Evolutionary conservation across 2,329 filamentous ascomycete species (phyloP), one percentile per base, ranked within the genome.

Genomic region (Aspergillus sp.): DNA sequence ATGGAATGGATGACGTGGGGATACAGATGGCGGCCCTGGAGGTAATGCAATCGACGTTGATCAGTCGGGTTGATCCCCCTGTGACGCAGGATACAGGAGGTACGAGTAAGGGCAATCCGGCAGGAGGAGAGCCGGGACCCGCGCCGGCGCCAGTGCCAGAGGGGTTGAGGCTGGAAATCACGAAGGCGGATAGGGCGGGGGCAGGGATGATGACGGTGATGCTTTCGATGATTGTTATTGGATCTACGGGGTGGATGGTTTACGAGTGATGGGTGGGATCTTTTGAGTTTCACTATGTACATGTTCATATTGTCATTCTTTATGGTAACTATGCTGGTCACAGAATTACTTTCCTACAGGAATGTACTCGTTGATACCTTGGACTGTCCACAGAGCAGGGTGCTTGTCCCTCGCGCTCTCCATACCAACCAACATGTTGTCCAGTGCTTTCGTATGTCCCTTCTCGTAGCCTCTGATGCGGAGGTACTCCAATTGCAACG

Each of bases 191-290:
- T 63, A 71, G 69, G 38, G 79, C 75, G 2, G 80, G 80, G 4
- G 80, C 79, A 0, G 75, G 75, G 1, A 73, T 81, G 13, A 58
- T 81, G 52, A 81, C 80, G 5, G 69, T 71, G 1, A 30, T 80
- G 17, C 62, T 78, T 64, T 59, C 78, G 49, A 59, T 72, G 13
- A 58, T 66, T 8, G 62, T 80, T 39, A 61, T 76, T 36, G 72
- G 73, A 5, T 73, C 75, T 1, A 65, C 77, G 7, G 64, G 69
- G 4, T 80, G 78, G 78, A 68, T 77, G 32, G 55, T 75, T 19
- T 71, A 68, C 58, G 77, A 76, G 54, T 50, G n/a, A 30, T 11
- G 15, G 17, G 0, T 21, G 8, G 41, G 8, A 21, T 15, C 17
- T 36, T 36, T 2, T 36, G 11, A 4, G 11, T 36, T 36, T 36